These are phyloP conservation scores for Corchorus capsularis DNA, from an alignment of 345 rosid species.

Conservation along the genomic window DNA sequence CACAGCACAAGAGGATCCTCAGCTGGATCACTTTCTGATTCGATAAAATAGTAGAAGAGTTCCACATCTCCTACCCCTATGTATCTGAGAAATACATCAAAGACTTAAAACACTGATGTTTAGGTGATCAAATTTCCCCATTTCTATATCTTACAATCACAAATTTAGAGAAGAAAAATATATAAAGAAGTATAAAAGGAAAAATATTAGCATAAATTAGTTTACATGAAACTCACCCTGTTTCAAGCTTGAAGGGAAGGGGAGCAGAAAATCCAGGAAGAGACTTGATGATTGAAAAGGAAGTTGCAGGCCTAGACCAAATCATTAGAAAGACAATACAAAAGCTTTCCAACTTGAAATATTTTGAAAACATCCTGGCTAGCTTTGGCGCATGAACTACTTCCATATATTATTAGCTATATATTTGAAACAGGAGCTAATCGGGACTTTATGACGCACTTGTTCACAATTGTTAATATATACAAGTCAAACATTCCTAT, in stretches of 20 bases:
- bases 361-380: not conserved
- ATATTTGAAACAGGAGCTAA: not conserved
- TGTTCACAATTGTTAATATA: too few species aligned
- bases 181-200: not conserved
- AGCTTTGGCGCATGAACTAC: not conserved
- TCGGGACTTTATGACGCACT: not conserved
- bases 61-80: conserved; percentile 40
- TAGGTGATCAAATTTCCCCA: too few species aligned
- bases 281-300: conserved; percentile 31
- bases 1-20: too few species aligned
- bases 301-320: conserved; percentile 3
- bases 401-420: not conserved
- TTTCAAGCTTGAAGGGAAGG: too few species aligned
- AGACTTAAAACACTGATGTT: not conserved
- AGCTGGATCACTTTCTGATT: too few species aligned
- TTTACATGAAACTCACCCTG: conserved; percentile 7
- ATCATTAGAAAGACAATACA: not conserved
- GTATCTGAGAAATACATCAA: conserved; percentile 25
- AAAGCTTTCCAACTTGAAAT: not conserved
- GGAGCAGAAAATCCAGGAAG: too few species aligned
- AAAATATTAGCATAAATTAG: not conserved
- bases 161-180: not conserved
- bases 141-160: not conserved
- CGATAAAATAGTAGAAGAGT: conserved; percentile 27
- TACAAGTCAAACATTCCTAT: too few species aligned